Conservation (phyloP, 352 stramenopile species). For the Globisporangium paroecandrum region DNA sequence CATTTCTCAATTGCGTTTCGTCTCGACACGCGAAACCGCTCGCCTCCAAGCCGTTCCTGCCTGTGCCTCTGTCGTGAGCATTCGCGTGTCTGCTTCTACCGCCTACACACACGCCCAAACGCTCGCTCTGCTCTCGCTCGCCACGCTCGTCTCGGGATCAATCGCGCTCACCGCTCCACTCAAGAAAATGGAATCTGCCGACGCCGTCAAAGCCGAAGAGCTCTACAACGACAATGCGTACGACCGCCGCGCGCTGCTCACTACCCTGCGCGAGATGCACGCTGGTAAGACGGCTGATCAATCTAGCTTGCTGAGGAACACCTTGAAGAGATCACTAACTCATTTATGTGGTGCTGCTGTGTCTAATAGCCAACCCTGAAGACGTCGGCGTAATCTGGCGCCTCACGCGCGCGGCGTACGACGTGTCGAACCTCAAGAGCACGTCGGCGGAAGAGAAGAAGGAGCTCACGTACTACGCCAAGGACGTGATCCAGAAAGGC, state of each 20-base stretch:
- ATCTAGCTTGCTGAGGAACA: not conserved
- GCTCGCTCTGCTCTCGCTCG: slow-evolving; percentile 26
- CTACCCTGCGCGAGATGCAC: slow-evolving; percentile 59
- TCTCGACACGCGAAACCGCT: slow-evolving; percentile 18
- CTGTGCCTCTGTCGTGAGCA: not conserved
- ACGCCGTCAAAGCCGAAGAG: slow-evolving; percentile 70
- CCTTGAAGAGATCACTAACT: not conserved
- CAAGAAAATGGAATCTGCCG: slow-evolving; percentile 55
- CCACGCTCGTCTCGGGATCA: slow-evolving; percentile 8
- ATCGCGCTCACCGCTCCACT: slow-evolving; percentile 18
- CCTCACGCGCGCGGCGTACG: slow-evolving; percentile 58
- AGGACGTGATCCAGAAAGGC: slow-evolving; percentile 54
- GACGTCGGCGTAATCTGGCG: slow-evolving; percentile 68
- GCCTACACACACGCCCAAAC: slow-evolving; percentile 13
- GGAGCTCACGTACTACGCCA: slow-evolving; percentile 64
- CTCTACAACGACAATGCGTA: slow-evolving; percentile 76
- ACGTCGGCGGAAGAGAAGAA: slow-evolving; percentile 68
- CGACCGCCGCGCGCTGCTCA: slow-evolving; percentile 65
- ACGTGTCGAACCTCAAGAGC: slow-evolving; percentile 53
- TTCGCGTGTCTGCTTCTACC: slow-evolving; percentile 17
- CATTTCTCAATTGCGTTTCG: slow-evolving; percentile 17
- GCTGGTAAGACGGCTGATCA: slow-evolving; percentile 18
- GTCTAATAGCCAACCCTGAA: slow-evolving; percentile 29
- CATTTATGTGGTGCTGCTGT: not conserved
- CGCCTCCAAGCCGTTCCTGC: not conserved